Percentiles rank a stretch among this genome's conserved stretches.
Evolutionary conservation across 257 asterid species (phyloP).

Genomic region (Euphrasia confusa): DNA sequence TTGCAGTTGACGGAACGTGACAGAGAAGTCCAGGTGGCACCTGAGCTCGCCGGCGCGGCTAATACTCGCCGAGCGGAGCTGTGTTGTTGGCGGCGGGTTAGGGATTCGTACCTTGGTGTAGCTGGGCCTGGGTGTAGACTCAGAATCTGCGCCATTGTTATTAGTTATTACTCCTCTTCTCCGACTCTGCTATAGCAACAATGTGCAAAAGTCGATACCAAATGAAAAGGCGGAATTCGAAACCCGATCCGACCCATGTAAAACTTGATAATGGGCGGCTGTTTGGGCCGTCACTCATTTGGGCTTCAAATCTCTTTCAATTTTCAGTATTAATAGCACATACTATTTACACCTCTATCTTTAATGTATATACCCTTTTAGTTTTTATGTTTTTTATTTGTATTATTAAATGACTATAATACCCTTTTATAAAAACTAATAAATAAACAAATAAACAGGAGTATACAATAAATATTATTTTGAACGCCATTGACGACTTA

Average conservation of each 20-base stretch:
- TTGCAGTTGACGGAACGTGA: conserved; percentile 40
- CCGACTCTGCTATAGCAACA: conserved; percentile 8
- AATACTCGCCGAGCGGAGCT: conserved; percentile 22
- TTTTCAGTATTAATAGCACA: too few relatives aligned
- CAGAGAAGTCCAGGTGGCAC: conserved; percentile 38
- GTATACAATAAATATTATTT: too few relatives aligned
- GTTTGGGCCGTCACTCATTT: not conserved
- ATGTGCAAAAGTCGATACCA: not conserved
- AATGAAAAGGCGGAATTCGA: conserved; percentile 2
- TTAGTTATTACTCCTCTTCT: conserved; percentile 4
- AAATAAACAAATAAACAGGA: too few relatives aligned
- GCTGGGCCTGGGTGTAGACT: conserved; percentile 38
- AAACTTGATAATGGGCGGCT: not conserved
- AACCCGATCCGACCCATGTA: not conserved
- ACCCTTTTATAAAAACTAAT: too few relatives aligned
- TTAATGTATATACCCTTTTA: too few relatives aligned
- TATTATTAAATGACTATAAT: too few relatives aligned
- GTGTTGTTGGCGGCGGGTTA: conserved; percentile 26
- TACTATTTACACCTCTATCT: too few relatives aligned
- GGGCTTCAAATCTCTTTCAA: not conserved
- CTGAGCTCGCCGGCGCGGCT: conserved; percentile 22
- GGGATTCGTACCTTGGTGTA: conserved; percentile 20
- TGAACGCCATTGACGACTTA: too few relatives aligned
- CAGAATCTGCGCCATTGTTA: conserved; percentile 62
- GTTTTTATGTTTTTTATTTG: too few relatives aligned